phyloP scores from a whole-genome alignment of 805 yeast genomes.

The Cyberlindnera euphorbiae region DNA sequence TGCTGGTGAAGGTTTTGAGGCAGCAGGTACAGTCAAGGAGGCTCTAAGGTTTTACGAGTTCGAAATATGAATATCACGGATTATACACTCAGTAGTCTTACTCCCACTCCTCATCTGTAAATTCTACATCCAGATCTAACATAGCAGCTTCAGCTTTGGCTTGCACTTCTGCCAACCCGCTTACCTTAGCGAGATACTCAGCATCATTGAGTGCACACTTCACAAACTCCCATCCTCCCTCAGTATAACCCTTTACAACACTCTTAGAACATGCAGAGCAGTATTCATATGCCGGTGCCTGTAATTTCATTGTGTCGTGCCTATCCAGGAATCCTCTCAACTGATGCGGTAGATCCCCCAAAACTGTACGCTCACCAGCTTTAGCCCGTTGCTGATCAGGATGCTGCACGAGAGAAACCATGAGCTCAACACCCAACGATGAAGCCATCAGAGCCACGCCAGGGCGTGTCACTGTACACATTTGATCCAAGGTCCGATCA shows the following conservation, averaged over 20 bases:
- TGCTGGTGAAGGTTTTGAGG: no score
- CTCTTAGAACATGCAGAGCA: conserved; percentile 84
- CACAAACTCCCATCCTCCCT: conserved; percentile 79
- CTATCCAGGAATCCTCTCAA: conserved; percentile 77
- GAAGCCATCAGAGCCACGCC: conserved; percentile 91
- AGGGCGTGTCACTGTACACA: conserved; percentile 98
- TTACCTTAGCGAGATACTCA: conserved; percentile 63
- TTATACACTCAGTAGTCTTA: background rate
- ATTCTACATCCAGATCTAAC: conserved; percentile 23
- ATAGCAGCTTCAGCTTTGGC: conserved; percentile 51
- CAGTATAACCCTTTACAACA: conserved; percentile 47
- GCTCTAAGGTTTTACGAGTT: no score
- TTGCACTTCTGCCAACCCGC: conserved; percentile 77
- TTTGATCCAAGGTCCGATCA: conserved; percentile 89
- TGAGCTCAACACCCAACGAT: conserved; percentile 77
- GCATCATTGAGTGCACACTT: conserved; percentile 61
- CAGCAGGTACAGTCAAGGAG: no score
- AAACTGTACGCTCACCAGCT: conserved; percentile 29
- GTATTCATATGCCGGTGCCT: conserved; percentile 65
- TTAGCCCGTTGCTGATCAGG: conserved; percentile 38
- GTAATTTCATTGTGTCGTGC: conserved; percentile 58
- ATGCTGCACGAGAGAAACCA: conserved; percentile 71
- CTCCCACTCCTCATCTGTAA: conserved; percentile 23
- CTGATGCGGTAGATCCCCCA: conserved; percentile 86
- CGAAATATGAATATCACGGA: no score